These are phyloP conservation scores for Casuarina equisetifolia DNA, from an alignment of 306 rosid genomes.

Conservation along the genomic window DNA sequence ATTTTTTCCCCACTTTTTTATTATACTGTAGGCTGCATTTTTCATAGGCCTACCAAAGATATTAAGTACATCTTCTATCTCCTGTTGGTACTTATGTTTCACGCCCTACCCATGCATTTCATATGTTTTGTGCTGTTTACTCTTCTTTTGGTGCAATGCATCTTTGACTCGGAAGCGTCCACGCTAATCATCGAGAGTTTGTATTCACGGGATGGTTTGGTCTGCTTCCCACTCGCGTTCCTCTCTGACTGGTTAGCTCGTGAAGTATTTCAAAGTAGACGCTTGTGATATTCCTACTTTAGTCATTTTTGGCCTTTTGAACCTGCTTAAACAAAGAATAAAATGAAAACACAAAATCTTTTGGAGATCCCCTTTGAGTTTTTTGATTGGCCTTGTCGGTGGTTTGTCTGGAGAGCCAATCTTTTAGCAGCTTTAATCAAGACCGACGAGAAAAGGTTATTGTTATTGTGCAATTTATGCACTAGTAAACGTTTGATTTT, in stretches of 20 bases:
- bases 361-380: neutral
- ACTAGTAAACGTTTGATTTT: neutral
- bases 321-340: neutral
- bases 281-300: neutral
- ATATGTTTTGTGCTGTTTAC: no score
- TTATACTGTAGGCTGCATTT: no score
- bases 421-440: neutral
- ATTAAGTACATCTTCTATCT: no score
- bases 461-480: neutral
- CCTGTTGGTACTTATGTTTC: no score
- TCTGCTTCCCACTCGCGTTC: neutral
- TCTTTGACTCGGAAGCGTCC: no score
- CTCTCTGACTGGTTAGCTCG: no score
- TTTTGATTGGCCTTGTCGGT: neutral
- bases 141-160: no score
- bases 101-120: no score
- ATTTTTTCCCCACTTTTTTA: no score
- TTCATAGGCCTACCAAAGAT: no score
- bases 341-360: neutral
- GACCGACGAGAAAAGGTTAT: neutral
- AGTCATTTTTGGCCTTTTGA: neutral
- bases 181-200: no score
- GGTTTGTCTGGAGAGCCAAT: neutral
- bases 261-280: neutral
- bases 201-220: neutral